These are phyloP conservation scores for Mucor lusitanicus DNA, from an alignment of 371 early-diverging fungal genomes.

Conservation along the genomic window DNA sequence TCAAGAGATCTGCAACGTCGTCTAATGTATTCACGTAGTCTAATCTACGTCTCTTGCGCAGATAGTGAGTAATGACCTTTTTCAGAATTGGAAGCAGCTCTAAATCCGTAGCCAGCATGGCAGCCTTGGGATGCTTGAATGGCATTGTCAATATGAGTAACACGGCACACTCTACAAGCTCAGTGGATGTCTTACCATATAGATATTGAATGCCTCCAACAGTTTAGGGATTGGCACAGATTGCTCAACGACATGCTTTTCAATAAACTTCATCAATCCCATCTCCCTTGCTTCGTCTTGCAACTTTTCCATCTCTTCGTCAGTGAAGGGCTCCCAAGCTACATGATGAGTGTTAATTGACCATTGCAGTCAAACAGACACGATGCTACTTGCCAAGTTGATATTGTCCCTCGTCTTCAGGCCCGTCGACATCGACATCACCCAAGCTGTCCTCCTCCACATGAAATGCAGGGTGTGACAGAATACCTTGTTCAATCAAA, in stretches of 20 bases:
- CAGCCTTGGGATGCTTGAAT: conserved; percentile 40
- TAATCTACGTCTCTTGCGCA: conserved; percentile 61
- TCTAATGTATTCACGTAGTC: conserved; percentile 68
- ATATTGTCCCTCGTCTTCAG: conserved; percentile 28
- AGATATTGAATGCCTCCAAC: conserved; percentile 55
- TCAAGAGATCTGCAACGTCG: conserved; percentile 71
- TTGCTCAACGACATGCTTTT: conserved; percentile 53
- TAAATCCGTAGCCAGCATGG: conserved; percentile 32
- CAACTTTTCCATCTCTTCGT: conserved; percentile 36
- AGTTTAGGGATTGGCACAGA: conserved; percentile 52
- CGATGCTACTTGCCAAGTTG: conserved; percentile 16
- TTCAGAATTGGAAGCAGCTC: conserved; percentile 58
- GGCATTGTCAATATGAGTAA: background rate
- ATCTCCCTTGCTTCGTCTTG: conserved; percentile 39
- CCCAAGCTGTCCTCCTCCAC: conserved; percentile 33
- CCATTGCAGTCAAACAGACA: background rate
- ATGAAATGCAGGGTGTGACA: conserved; percentile 29
- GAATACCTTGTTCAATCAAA: conserved; percentile 21
- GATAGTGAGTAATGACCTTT: conserved; percentile 50
- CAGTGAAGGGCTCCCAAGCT: conserved; percentile 46
- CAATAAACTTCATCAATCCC: conserved; percentile 54
- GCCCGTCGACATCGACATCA: conserved; percentile 35
- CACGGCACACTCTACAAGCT: background rate
- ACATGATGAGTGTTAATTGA: background rate
- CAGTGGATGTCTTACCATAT: conserved; percentile 26